These are phyloP conservation scores for Zizania latifolia DNA, from an alignment of 176 grass and related monocot genomes.

Conservation along the genomic window DNA sequence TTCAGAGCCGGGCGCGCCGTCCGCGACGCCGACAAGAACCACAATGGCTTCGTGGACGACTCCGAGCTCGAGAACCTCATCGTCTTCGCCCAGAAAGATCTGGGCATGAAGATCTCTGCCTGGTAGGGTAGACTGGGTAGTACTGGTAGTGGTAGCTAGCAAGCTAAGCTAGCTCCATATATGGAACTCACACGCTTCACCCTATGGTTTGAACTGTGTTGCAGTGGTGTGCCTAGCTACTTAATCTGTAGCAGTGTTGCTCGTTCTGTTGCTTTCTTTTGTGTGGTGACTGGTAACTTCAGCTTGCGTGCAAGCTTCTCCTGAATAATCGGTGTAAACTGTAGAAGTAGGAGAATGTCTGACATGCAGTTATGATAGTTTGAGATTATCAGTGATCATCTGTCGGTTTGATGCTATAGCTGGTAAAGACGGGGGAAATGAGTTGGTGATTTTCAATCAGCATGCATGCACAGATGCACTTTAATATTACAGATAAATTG, in stretches of 20 bases:
- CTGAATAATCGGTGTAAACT: constrained; percentile 28
- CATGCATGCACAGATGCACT: no score
- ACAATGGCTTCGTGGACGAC: constrained; percentile 53
- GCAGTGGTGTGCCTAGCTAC: neutral
- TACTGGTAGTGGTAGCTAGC: no score
- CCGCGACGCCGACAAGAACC: constrained; percentile 32
- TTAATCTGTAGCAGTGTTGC: neutral
- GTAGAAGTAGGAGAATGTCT: constrained; percentile 13
- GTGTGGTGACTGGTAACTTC: no score
- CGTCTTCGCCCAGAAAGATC: constrained; percentile 40
- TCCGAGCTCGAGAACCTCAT: constrained; percentile 49
- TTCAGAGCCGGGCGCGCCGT: constrained; percentile 28
- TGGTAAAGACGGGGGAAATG: neutral
- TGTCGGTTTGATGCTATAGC: neutral
- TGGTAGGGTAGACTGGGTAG: neutral
- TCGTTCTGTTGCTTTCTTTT: neutral
- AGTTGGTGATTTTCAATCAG: no score
- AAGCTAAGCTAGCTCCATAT: neutral
- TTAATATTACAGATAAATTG: no score
- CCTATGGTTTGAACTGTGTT: neutral
- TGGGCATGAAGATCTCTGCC: constrained; percentile 36
- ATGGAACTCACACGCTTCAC: neutral
- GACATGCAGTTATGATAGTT: neutral
- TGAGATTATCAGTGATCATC: neutral
- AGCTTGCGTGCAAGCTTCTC: neutral